Conservation (phyloP, 2,329 filamentous ascomycete genomes). For the Nakataea oryzae region DNA sequence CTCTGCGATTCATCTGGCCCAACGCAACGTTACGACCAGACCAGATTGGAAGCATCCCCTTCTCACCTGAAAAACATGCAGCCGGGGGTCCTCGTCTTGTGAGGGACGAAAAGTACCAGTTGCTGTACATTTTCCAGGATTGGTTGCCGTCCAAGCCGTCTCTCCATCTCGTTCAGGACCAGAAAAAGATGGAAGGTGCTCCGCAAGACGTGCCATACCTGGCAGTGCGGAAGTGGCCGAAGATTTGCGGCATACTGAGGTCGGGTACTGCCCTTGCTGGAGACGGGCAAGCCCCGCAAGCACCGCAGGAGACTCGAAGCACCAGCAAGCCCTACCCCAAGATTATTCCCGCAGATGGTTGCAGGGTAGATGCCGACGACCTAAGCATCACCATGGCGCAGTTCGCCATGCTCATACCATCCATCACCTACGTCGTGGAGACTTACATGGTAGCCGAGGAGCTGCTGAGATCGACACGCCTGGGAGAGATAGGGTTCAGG, state of each 20-base stretch:
- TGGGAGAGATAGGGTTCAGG: slow-evolving; percentile 41
- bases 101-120: not conserved
- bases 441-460: slow-evolving; percentile 50
- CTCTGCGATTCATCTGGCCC: slow-evolving; percentile 28
- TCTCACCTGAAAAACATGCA: slow-evolving; percentile 10
- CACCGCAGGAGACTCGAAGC: slow-evolving; percentile 33
- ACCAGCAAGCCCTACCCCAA: slow-evolving; percentile 28
- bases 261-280: not conserved
- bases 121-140: slow-evolving; percentile 30
- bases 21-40: slow-evolving; percentile 15
- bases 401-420: slow-evolving; percentile 58
- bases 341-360: slow-evolving; percentile 34
- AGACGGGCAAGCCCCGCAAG: slow-evolving; percentile 14
- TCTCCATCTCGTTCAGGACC: slow-evolving; percentile 24
- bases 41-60: slow-evolving; percentile 18
- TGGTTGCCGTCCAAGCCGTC: slow-evolving; percentile 33
- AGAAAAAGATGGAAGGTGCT: slow-evolving; percentile 23
- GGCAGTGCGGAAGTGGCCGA: slow-evolving; percentile 36
- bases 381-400: slow-evolving; percentile 24
- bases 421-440: slow-evolving; percentile 61
- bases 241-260: slow-evolving; percentile 33
- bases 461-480: slow-evolving; percentile 39
- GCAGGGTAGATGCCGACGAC: slow-evolving; percentile 37
- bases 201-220: slow-evolving; percentile 38
- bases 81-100: not conserved